Base-by-base conservation (phyloP, 1,284 basidiomycete species). In the Ustilago nuda region DNA sequence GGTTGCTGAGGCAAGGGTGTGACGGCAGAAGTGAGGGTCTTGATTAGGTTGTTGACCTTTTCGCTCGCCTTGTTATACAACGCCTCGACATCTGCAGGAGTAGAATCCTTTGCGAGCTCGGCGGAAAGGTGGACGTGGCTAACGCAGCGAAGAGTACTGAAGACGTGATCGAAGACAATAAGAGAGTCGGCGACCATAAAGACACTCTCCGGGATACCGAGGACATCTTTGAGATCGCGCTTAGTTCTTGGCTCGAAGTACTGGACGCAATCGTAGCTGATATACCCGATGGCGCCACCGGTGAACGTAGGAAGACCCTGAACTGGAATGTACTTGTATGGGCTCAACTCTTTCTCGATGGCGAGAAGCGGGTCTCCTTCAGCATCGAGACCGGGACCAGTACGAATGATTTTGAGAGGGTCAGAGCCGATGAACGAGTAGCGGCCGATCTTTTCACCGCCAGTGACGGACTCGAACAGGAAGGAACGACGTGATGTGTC, bases 341-440 rank as follows among this genome's bases (percentile, higher is more conserved):
- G 88, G 15, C 91, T 88, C 36, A 99, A 91, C 85, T 97, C 94
- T 79, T 90, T 91, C 87, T 99, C 93, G 58, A 99, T 89, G 27
- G 90, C 90, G 30, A 88, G 85, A 88, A 96, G 91, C 7, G 97
- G 97, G 86, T 99, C 97, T 1, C 96, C 96, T 55, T 90, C 89
- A 63, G 90, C 87, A 60, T 94, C 92, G 85, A 95, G 91, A 52
- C 90, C 90, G 30, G 93, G 92, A 1, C 97, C 97, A 4, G 93
- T 93, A 77, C 92, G 92, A 73, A 98, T 89, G 57, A 95, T 90
- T 87, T 95, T 97, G 86, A 95, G 90, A 15, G 96, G 96, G 87
- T 97, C 95, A 84, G 94, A 91, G 59, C 97, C 97, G 68, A 99
- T 92, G 87, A 98, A 99, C 83, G 93, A 95, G 87, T 97, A 99